Evolutionary conservation across 306 rosid genomes (phyloP).

Genomic region (Begonia fuchsioides): DNA sequence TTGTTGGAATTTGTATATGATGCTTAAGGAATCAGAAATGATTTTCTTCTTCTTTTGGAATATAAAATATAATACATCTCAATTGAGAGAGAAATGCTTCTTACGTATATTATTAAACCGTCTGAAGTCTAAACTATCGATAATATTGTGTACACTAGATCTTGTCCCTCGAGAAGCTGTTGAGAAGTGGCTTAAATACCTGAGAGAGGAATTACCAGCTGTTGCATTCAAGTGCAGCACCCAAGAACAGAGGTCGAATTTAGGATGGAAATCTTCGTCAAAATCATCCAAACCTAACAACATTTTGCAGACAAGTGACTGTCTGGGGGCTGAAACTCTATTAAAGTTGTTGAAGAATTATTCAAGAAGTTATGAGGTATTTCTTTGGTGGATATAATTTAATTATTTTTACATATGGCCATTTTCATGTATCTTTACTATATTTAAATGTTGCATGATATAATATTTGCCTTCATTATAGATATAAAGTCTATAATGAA

Average conservation of each 20-base stretch:
- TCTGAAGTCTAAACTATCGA: no score
- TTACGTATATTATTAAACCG: not conserved
- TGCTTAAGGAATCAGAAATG: no score
- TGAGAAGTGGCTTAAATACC: slow-evolving; percentile 89
- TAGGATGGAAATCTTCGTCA: slow-evolving; percentile 77
- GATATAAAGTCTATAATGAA: no score
- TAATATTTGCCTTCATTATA: no score
- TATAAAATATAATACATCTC: not conserved
- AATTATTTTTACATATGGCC: no score
- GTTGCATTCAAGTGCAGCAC: slow-evolving; percentile 97
- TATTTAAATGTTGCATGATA: no score
- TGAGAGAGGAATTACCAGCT: slow-evolving; percentile 90
- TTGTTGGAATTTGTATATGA: no score
- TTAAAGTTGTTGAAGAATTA: slow-evolving; percentile 86
- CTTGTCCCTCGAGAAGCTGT: slow-evolving; percentile 90
- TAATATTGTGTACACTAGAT: slow-evolving; percentile 25
- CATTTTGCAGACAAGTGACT: slow-evolving; percentile 61
- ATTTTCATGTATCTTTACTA: no score
- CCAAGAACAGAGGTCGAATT: slow-evolving; percentile 83
- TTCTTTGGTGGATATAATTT: not conserved
- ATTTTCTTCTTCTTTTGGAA: not conserved
- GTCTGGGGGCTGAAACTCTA: slow-evolving; percentile 94
- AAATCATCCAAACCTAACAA: slow-evolving; percentile 11
- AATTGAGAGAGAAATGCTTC: not conserved
- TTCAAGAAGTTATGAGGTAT: slow-evolving; percentile 91